Conservation (phyloP, 2,329 filamentous ascomycete genomes). For the Colletotrichum plurivorum region DNA sequence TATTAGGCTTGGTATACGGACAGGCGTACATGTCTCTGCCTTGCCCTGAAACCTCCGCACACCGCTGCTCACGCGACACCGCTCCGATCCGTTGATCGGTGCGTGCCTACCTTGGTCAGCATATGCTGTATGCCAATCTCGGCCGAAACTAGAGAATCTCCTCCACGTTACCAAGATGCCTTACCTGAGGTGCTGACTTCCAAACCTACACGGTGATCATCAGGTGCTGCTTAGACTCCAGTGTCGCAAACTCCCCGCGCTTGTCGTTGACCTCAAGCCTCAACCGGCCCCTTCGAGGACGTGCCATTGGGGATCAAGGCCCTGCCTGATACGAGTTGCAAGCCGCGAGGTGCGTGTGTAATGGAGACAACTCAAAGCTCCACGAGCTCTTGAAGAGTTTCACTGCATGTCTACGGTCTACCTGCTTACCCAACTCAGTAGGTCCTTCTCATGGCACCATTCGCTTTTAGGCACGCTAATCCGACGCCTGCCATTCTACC, state of each 20-base stretch:
- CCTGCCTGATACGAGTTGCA: conserved; percentile 2
- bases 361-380: not conserved
- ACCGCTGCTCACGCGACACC: conserved; percentile 37
- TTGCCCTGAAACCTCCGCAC: conserved; percentile 10
- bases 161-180: conserved; percentile 27
- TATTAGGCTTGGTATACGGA: not conserved
- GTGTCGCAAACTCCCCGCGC: too few species aligned
- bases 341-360: not conserved
- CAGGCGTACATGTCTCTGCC: not conserved
- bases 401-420: conserved; percentile 23
- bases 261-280: not conserved
- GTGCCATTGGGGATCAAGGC: too few species aligned
- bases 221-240: too few species aligned
- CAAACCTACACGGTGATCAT: too few species aligned
- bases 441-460: conserved; percentile 21
- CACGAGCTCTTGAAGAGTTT: conserved; percentile 29
- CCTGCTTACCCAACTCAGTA: conserved; percentile 36
- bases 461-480: conserved; percentile 20
- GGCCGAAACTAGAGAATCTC: conserved; percentile 1
- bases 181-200: not conserved
- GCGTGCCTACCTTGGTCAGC: too few species aligned
- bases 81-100: conserved; percentile 3
- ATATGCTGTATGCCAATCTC: conserved; percentile 9
- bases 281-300: conserved; percentile 2
- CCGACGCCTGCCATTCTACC: conserved; percentile 13